Conservation (phyloP, 1,284 basidiomycete genomes). For the Apiotrichum sp. region DNA sequence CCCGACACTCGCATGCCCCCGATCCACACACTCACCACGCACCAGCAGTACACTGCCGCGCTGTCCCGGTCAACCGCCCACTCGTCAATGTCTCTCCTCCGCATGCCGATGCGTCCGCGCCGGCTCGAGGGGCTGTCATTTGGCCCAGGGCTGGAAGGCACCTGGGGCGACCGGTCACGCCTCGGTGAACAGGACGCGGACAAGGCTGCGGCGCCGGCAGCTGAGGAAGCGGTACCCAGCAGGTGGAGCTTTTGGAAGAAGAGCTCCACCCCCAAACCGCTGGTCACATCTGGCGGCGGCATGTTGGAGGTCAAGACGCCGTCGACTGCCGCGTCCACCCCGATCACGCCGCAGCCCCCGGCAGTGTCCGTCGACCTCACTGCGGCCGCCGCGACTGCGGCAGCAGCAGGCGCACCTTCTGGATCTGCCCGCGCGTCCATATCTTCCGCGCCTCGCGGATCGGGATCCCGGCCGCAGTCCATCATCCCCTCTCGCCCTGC, state of each 20-base stretch:
- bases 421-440: neutral
- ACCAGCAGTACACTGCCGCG: constrained; percentile 32
- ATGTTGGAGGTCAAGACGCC: constrained; percentile 40
- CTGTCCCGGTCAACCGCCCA: constrained; percentile 36
- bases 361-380: neutral
- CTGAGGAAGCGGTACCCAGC: constrained; percentile 11
- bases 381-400: neutral
- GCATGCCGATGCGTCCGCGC: constrained; percentile 12
- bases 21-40: constrained; percentile 33
- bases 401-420: neutral
- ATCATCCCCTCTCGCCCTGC: neutral
- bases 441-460: neutral
- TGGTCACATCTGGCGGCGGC: constrained; percentile 43
- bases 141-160: constrained; percentile 15
- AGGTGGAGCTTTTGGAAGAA: constrained; percentile 45
- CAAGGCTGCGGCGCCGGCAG: constrained; percentile 10
- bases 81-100: constrained; percentile 35
- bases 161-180: constrained; percentile 36
- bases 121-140: constrained; percentile 7
- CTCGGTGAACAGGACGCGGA: constrained; percentile 39
- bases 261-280: constrained; percentile 24
- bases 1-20: constrained; percentile 36
- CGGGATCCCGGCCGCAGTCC: neutral
- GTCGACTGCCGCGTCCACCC: neutral
- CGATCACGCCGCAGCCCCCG: neutral